These are phyloP conservation scores for Trichoderma semiorbis DNA, from an alignment of 2,329 filamentous ascomycete genomes.

Conservation along the genomic window DNA sequence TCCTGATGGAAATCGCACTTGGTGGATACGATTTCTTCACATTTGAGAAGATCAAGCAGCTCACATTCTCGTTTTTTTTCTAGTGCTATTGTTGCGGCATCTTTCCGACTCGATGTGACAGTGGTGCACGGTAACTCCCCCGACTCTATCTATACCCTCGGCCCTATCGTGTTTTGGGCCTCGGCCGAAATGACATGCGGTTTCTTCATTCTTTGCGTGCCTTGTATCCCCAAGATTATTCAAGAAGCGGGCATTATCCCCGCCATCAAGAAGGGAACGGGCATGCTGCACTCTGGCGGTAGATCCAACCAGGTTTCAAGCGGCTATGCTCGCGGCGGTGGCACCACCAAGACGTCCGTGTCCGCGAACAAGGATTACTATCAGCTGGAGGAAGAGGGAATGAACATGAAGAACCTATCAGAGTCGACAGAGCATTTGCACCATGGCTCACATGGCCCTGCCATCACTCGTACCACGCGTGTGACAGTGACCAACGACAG, in stretches of 20 bases:
- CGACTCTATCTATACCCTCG: background rate
- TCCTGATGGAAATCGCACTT: too few relatives aligned
- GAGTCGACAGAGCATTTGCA: background rate
- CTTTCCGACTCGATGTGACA: background rate
- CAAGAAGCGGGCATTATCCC: background rate
- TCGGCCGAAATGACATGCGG: background rate
- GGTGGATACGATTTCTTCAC: too few relatives aligned
- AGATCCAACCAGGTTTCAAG: background rate
- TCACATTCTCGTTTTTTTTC: too few relatives aligned
- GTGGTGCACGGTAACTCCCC: background rate
- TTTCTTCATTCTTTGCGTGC: conserved; percentile 6
- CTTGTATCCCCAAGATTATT: background rate
- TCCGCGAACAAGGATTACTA: conserved; percentile 8
- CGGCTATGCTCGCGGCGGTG: background rate
- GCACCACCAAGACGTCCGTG: background rate
- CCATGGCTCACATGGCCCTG: background rate
- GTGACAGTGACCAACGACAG: conserved; percentile 1
- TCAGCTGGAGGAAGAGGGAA: background rate
- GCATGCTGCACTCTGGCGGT: background rate
- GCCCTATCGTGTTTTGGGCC: background rate
- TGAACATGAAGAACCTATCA: background rate
- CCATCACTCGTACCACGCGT: background rate
- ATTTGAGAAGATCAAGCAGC: too few relatives aligned
- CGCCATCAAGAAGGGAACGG: background rate
- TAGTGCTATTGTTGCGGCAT: background rate